A percentile compares a stretch with the other conserved stretches of the same genome.
Conservation (phyloP, 192 early-diverging fungal species). For the Lunasporangiospora selenospora region DNA sequence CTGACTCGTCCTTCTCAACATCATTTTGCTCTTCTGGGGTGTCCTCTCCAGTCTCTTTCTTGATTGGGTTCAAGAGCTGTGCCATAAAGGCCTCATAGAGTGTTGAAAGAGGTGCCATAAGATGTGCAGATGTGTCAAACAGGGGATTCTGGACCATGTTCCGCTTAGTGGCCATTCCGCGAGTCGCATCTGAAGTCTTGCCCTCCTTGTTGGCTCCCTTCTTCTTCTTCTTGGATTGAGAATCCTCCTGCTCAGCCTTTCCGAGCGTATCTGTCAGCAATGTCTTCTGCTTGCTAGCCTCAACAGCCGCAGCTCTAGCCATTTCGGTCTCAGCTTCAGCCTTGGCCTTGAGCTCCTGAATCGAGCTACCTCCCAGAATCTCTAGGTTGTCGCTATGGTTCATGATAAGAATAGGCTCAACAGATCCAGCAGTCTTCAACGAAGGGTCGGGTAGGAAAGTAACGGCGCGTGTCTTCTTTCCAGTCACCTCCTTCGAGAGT, state of each 20-base stretch:
- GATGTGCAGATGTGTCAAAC: constrained; percentile 60
- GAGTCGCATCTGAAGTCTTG: constrained; percentile 10
- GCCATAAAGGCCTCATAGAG: constrained; percentile 61
- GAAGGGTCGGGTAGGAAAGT: constrained; percentile 37
- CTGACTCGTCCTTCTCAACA: constrained; percentile 17
- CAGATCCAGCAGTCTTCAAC: not conserved
- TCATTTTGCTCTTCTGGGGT: constrained; percentile 21
- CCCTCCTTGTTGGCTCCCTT: constrained; percentile 15
- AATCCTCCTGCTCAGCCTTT: not conserved
- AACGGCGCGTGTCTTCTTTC: constrained; percentile 24
- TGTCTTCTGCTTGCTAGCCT: constrained; percentile 46
- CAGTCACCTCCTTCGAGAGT: constrained; percentile 17
- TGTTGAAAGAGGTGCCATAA: constrained; percentile 58
- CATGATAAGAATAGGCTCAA: constrained; percentile 45
- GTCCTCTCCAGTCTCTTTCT: constrained; percentile 27
- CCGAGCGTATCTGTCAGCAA: constrained; percentile 41
- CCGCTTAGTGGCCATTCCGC: constrained; percentile 51
- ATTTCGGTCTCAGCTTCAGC: constrained; percentile 29
- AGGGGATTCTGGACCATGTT: constrained; percentile 49
- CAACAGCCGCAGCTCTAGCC: constrained; percentile 31
- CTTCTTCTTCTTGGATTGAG: constrained; percentile 14
- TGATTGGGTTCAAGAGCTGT: constrained; percentile 30
- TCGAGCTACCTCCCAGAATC: constrained; percentile 34
- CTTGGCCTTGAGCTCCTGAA: constrained; percentile 32
- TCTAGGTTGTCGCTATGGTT: constrained; percentile 39